phyloP scores from a whole-genome alignment of 768 basidiomycete genomes.

The Russula brevipes region DNA sequence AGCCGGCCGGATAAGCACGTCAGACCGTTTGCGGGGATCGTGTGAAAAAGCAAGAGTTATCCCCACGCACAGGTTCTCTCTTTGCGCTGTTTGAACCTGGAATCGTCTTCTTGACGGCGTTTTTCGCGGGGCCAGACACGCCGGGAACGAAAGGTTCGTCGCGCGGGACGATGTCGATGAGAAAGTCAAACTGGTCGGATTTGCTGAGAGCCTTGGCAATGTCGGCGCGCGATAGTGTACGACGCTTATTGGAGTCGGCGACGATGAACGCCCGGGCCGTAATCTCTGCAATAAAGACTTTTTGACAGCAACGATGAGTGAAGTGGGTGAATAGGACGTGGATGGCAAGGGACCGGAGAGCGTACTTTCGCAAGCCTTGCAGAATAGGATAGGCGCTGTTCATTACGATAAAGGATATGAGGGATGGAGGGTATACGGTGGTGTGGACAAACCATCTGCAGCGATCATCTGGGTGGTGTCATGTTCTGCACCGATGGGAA shows the following conservation, averaged over 20 bases:
- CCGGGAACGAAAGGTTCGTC: constrained; percentile 49
- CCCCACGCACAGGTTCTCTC: constrained; percentile 16
- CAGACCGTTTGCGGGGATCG: background rate
- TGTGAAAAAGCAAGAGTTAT: background rate
- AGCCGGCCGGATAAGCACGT: background rate
- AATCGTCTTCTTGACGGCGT: constrained; percentile 15
- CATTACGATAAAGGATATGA: constrained; percentile 5
- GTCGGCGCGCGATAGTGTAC: constrained; percentile 90
- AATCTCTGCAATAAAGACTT: constrained; percentile 97
- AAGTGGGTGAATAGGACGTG: background rate
- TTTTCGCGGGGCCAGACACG: constrained; percentile 15
- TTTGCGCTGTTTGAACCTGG: constrained; percentile 6
- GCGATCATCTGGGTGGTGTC: constrained; percentile 79
- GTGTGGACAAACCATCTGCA: constrained; percentile 65
- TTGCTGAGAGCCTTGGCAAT: constrained; percentile 90
- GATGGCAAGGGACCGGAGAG: constrained; percentile 22
- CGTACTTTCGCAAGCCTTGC: constrained; percentile 97
- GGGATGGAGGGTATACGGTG: constrained; percentile 24
- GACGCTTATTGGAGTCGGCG: constrained; percentile 91
- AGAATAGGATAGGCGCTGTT: constrained; percentile 87
- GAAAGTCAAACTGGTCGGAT: constrained; percentile 95
- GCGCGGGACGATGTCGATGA: constrained; percentile 92
- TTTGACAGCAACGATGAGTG: background rate
- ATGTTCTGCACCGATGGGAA: background rate
- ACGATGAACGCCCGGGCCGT: constrained; percentile 94